Evolutionary conservation across 2,329 filamentous ascomycete species (phyloP).

Genomic region (Diaporthe longicolla): DNA sequence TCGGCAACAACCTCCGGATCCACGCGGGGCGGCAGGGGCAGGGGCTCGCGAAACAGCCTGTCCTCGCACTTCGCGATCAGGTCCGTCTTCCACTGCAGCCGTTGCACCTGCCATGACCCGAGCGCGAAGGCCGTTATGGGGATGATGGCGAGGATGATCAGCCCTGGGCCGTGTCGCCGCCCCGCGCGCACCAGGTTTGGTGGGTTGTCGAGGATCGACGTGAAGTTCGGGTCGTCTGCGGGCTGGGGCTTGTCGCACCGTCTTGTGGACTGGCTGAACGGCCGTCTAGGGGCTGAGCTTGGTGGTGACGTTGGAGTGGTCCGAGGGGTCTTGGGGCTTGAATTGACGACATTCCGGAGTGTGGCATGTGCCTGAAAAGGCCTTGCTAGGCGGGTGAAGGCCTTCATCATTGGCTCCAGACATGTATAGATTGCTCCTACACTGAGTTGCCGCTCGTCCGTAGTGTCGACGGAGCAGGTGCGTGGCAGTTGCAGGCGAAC

Average conservation of each 20-base stretch:
- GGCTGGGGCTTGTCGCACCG: conserved; percentile 56
- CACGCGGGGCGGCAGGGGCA: conserved; percentile 87
- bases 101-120: conserved; percentile 95
- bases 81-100: conserved; percentile 93
- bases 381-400: conserved; percentile 36
- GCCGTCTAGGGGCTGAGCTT: conserved; percentile 33
- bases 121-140: conserved; percentile 91
- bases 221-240: conserved; percentile 83
- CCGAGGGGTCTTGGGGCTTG: conserved; percentile 27
- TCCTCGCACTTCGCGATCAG: conserved; percentile 94
- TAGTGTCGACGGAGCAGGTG: neutral
- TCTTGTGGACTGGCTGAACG: conserved; percentile 50
- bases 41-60: conserved; percentile 85
- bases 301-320: conserved; percentile 15
- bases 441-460: neutral
- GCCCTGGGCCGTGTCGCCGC: conserved; percentile 80
- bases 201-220: conserved; percentile 89
- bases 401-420: conserved; percentile 34
- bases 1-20: conserved; percentile 81
- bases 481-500: neutral
- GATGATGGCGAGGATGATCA: conserved; percentile 88
- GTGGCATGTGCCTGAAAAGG: conserved; percentile 28
- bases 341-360: conserved; percentile 16
- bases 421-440: neutral
- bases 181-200: conserved; percentile 83